Evolutionary conservation across 192 early-diverging fungal genomes (phyloP), one percentile per base, ranked within the genome.

Genomic region (Backusella macrospora): DNA sequence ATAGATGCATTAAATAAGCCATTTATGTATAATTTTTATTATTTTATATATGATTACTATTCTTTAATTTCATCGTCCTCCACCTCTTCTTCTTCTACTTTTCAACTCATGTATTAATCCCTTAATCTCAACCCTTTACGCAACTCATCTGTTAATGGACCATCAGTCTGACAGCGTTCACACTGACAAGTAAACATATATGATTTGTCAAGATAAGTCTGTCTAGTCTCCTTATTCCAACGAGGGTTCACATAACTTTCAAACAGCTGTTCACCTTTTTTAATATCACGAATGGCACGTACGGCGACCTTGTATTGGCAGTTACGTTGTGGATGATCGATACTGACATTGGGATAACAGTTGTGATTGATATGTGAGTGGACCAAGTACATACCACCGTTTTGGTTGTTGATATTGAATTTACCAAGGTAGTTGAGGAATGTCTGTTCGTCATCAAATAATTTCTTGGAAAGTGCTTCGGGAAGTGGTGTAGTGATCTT

Each of bases 331-430:
- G 85, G 86, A 71, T 86, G 82, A 6, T 84, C 84, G 59, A 87
- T 85, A 47, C 80, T 73, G 39, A 84, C 80, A 46, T 86, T 87
- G 52, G 88, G 88, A 6, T 74, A 66, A 45, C 88, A 89, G 52
- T 79, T 82, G 63, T 89, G 88, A 71, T 89, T 89, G 65, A 89
- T 76, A 49, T 85, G 84, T 10, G 86, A 86, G 38, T 89, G 88
- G 65, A 90, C 72, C 46, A 86, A 72, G 62, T 90, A 90, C 59
- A 89, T 66, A 21, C 88, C 88, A 71, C 88, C 88, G 45, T 85
- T 84, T 66, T 89, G 88, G 75, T 89, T 87, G 68, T 89, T 89
- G 73, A 89, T 80, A 71, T 87, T 86, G 73, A 85, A 89, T 48
- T 85, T 82, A 39, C 88, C 88, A 16, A 89, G 76, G 43, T 83